Percentiles rank a stretch among this genome's conserved stretches.
These are phyloP conservation scores for Passalora sequoiae DNA, from an alignment of 2,329 filamentous ascomycete species.

Conservation along the genomic window DNA sequence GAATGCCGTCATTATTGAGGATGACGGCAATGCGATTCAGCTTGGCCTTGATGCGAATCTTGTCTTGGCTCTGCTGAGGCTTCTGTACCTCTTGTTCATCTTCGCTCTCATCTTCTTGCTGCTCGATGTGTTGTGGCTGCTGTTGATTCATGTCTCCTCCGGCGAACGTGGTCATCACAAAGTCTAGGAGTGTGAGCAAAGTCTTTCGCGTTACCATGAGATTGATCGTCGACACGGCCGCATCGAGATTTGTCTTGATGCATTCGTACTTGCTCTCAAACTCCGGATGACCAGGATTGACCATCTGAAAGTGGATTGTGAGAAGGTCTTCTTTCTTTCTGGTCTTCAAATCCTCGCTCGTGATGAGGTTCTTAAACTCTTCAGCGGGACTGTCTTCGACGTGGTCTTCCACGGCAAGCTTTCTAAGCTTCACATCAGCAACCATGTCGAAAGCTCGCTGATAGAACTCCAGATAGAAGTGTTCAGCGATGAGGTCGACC, in stretches of 20 bases:
- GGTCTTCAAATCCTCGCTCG: conserved; percentile 68
- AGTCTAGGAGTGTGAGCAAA: conserved; percentile 85
- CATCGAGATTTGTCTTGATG: conserved; percentile 86
- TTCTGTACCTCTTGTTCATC: conserved; percentile 32
- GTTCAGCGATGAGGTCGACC: conserved; percentile 84
- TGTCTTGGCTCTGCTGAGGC: conserved; percentile 52
- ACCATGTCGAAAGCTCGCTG: conserved; percentile 88
- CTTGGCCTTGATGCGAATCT: conserved; percentile 89
- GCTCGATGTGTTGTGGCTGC: conserved; percentile 16
- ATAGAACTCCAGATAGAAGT: conserved; percentile 82
- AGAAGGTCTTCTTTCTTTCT: conserved; percentile 76
- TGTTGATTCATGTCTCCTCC: conserved; percentile 18
- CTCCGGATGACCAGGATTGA: conserved; percentile 78
- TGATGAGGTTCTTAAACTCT: conserved; percentile 97
- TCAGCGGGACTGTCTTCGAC: conserved; percentile 78
- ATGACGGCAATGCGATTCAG: conserved; percentile 91
- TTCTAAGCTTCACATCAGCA: conserved; percentile 81
- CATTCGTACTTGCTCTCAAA: conserved; percentile 89
- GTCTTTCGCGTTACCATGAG: conserved; percentile 90
- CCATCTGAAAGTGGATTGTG: conserved; percentile 79
- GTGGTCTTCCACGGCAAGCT: conserved; percentile 86
- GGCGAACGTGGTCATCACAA: conserved; percentile 87
- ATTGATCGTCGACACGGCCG: conserved; percentile 91
- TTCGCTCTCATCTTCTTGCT: conserved; percentile 22
- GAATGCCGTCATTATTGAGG: conserved; percentile 94